Evolutionary conservation across 495 filamentous ascomycete genomes (phyloP).

Genomic region (Collariella sp.): DNA sequence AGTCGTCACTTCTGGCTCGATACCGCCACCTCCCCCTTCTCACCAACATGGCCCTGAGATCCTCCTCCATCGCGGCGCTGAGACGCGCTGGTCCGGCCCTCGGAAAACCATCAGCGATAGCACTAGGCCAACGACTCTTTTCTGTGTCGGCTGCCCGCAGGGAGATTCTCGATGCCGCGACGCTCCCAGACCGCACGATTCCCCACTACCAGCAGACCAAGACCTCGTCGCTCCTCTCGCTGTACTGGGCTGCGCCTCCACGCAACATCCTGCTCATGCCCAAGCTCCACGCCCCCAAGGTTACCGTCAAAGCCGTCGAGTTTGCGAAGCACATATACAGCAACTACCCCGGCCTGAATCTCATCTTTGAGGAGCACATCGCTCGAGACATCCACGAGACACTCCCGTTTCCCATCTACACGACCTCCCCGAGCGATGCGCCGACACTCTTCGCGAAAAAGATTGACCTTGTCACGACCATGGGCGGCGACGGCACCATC

Average conservation of each 20-base stretch:
- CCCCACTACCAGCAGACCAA: conserved; percentile 42
- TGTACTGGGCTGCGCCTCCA: conserved; percentile 82
- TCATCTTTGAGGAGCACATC: conserved; percentile 73
- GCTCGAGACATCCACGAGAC: conserved; percentile 64
- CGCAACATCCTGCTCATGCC: conserved; percentile 85
- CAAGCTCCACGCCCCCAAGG: conserved; percentile 64
- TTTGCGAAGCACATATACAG: conserved; percentile 73
- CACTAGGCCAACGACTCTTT: conserved; percentile 34
- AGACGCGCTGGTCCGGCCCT: not conserved
- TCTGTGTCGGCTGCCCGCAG: conserved; percentile 31
- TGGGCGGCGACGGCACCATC: conserved; percentile 95
- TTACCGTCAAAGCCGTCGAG: conserved; percentile 63
- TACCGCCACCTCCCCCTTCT: conserved; percentile 10
- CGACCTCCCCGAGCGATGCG: conserved; percentile 33
- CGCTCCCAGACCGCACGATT: conserved; percentile 46
- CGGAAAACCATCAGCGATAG: not conserved
- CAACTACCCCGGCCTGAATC: conserved; percentile 69
- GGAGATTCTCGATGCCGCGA: conserved; percentile 43
- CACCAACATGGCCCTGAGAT: conserved; percentile 5
- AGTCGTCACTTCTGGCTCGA: conserved; percentile 14
- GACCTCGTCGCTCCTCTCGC: conserved; percentile 57
- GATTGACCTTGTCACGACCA: conserved; percentile 75
- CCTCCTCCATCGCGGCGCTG: conserved; percentile 8
- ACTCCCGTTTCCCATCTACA: conserved; percentile 72
- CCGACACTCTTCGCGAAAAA: conserved; percentile 46